A percentile compares a stretch with the other conserved stretches of the same genome.
These are phyloP conservation scores for Dryas drummondii DNA, from an alignment of 306 rosid species.

Conservation along the genomic window DNA sequence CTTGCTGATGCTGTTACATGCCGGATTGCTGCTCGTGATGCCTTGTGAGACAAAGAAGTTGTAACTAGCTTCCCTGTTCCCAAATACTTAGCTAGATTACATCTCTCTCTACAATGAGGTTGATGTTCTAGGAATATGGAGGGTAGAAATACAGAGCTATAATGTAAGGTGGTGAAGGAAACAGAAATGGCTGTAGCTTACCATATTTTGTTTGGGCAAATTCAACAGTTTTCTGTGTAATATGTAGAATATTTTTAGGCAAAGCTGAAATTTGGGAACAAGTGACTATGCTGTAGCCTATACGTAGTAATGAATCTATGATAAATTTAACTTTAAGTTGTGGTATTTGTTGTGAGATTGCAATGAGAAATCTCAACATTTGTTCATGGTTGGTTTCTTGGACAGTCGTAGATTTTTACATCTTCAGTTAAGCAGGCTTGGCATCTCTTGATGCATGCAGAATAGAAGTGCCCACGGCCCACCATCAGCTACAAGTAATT, in stretches of 20 bases:
- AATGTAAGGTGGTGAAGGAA: constrained; percentile 2
- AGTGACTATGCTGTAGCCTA: neutral
- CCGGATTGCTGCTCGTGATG: constrained; percentile 79
- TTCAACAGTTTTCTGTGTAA: neutral
- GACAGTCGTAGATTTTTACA: neutral
- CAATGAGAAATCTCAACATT: neutral
- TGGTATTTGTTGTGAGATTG: neutral
- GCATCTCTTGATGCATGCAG: too few species aligned
- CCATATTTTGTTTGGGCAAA: neutral
- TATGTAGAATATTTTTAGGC: neutral
- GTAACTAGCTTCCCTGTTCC: neutral
- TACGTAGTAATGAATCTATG: neutral
- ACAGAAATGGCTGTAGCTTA: neutral
- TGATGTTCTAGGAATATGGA: neutral
- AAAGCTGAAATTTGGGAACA: neutral
- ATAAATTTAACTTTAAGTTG: neutral
- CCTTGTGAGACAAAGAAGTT: constrained; percentile 49
- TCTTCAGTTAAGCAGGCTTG: neutral
- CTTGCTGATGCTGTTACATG: constrained; percentile 75
- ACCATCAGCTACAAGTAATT: too few species aligned
- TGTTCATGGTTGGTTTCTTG: neutral
- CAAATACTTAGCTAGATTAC: neutral
- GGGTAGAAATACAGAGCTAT: too few species aligned
- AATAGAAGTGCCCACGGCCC: too few species aligned
- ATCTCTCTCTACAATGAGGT: neutral